phyloP scores from a whole-genome alignment of 1,139 yeast species.

The Geotrichum macrosporum region DNA sequence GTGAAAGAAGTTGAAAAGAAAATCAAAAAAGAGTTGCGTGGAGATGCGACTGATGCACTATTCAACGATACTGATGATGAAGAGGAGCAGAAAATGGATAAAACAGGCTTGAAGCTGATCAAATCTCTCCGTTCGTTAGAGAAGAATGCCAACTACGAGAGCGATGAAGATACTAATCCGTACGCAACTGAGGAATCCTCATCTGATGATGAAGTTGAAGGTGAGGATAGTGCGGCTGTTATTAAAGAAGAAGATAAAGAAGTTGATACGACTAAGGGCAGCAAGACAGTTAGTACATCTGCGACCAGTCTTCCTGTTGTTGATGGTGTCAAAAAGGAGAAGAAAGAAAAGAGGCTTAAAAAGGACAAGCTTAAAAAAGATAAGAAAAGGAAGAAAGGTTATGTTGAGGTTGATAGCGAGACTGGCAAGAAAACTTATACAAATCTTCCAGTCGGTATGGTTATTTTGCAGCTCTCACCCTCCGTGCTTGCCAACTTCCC shows the following conservation, averaged over 20 bases:
- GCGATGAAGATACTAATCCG: slow-evolving; percentile 82
- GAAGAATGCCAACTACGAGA: slow-evolving; percentile 82
- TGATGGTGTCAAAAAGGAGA: slow-evolving; percentile 11
- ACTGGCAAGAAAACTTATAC: slow-evolving; percentile 19
- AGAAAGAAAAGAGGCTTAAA: slow-evolving; percentile 24
- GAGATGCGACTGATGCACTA: slow-evolving; percentile 44
- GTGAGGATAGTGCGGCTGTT: slow-evolving; percentile 21
- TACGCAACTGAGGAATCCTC: slow-evolving; percentile 59
- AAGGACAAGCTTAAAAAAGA: slow-evolving; percentile 32
- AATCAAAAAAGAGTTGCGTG: slow-evolving; percentile 82
- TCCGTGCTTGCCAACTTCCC: slow-evolving; percentile 65
- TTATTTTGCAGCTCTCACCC: slow-evolving; percentile 61
- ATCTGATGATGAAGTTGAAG: slow-evolving; percentile 30
- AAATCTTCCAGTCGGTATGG: slow-evolving; percentile 56
- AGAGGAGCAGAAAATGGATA: slow-evolving; percentile 73
- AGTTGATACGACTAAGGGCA: slow-evolving; percentile 15
- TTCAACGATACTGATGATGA: slow-evolving; percentile 51
- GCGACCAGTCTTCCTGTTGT: slow-evolving; percentile 11
- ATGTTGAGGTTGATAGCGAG: slow-evolving; percentile 7
- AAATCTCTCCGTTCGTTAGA: slow-evolving; percentile 83
- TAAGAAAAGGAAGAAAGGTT: slow-evolving; percentile 27
- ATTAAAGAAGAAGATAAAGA: slow-evolving; percentile 25
- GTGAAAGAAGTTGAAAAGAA: slow-evolving; percentile 83
- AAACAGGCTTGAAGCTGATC: slow-evolving; percentile 82
- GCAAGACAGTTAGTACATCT: slow-evolving; percentile 9